phyloP scores from a whole-genome alignment of 495 filamentous ascomycete species.

The Talaromyces trachyspermus region DNA sequence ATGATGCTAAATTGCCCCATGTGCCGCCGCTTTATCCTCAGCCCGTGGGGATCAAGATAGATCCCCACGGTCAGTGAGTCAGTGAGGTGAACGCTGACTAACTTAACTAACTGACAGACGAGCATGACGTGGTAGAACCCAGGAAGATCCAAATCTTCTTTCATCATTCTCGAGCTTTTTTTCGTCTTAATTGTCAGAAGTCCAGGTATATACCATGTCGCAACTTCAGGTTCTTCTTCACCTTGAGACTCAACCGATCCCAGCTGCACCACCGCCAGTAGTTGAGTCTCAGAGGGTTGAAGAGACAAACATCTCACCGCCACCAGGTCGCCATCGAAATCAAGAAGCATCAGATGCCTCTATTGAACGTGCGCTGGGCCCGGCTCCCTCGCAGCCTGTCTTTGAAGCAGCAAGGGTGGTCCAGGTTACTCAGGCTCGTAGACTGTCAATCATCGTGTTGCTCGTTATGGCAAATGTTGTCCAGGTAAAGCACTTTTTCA shows the following conservation, averaged over 20 bases:
- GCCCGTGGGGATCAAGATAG: too few relatives aligned
- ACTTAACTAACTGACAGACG: too few relatives aligned
- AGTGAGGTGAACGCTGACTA: too few relatives aligned
- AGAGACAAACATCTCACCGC: not conserved
- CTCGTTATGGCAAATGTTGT: conserved; percentile 23
- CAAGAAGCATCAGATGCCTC: not conserved
- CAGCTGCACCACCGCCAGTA: too few relatives aligned
- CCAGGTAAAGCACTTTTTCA: conserved; percentile 15
- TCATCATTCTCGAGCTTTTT: not conserved
- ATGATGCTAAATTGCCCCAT: too few relatives aligned
- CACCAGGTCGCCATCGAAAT: not conserved
- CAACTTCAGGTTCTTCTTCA: not conserved
- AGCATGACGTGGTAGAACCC: too few relatives aligned
- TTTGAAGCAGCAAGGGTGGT: conserved; percentile 16
- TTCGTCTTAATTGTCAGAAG: not conserved
- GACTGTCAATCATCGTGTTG: conserved; percentile 15
- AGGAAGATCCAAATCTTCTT: not conserved
- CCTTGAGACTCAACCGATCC: not conserved
- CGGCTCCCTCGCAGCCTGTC: conserved; percentile 10
- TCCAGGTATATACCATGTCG: not conserved
- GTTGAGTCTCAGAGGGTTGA: not conserved
- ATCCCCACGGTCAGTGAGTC: too few relatives aligned
- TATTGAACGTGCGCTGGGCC: not conserved
- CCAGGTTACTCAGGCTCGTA: conserved; percentile 13
- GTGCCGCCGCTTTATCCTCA: too few relatives aligned